Evolutionary conservation across 345 rosid species (phyloP).

Genomic region (Heritiera littoralis): DNA sequence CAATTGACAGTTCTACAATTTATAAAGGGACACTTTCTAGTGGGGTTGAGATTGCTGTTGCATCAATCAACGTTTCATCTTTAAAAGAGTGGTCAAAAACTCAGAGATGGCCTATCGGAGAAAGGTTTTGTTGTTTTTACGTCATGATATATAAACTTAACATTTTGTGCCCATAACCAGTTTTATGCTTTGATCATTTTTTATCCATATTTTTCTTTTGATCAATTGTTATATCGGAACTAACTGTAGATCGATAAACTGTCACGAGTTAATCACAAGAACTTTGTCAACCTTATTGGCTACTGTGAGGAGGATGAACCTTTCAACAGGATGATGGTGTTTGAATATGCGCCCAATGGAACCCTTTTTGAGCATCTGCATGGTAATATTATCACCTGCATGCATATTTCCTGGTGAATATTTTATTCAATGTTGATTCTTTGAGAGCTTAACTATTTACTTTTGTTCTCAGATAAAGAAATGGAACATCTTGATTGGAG

Average conservation of each 20-base stretch:
- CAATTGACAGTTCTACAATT: conserved; percentile 50
- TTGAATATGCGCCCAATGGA: conserved; percentile 96
- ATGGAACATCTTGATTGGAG: conserved; percentile 94
- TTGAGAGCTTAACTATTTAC: conserved; percentile 21
- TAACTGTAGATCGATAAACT: conserved; percentile 60
- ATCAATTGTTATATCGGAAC: conserved; percentile 9
- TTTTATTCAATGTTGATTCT: background rate
- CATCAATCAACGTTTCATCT: conserved; percentile 48
- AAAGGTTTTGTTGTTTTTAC: conserved; percentile 46
- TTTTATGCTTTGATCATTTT: no score
- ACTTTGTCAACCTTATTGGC: conserved; percentile 87
- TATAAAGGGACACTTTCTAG: conserved; percentile 95
- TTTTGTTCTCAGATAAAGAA: conserved; percentile 54
- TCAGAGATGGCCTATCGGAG: conserved; percentile 68
- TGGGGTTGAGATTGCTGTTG: conserved; percentile 93
- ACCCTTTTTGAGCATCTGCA: conserved; percentile 81
- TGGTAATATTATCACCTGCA: conserved; percentile 41
- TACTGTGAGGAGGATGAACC: conserved; percentile 85
- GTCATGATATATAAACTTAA: background rate
- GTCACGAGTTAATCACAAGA: conserved; percentile 85
- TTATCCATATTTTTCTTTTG: background rate
- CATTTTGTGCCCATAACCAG: background rate
- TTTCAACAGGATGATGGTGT: conserved; percentile 93
- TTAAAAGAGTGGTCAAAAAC: conserved; percentile 65
- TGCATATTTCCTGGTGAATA: background rate